Conservation (phyloP, 345 rosid genomes). For the Firmiana major region DNA sequence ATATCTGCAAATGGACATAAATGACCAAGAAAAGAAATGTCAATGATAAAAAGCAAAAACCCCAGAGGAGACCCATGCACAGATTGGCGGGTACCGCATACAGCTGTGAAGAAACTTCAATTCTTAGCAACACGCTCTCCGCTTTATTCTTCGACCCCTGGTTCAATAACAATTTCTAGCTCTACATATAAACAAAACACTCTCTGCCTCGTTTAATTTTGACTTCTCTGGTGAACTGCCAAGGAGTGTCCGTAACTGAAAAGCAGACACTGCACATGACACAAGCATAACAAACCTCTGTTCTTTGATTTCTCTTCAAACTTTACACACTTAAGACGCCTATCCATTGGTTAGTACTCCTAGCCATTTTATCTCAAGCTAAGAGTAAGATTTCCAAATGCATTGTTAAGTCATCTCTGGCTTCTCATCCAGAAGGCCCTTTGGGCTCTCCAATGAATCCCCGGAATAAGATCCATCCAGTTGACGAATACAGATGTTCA, state of each 20-base stretch:
- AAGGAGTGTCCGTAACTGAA: slow-evolving; percentile 43
- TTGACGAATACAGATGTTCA: slow-evolving; percentile 63
- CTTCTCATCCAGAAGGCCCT: slow-evolving; percentile 39
- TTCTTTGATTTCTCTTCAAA: slow-evolving; percentile 35
- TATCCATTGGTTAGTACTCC: slow-evolving; percentile 44
- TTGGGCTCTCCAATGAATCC: slow-evolving; percentile 52
- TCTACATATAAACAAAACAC: slow-evolving; percentile 42
- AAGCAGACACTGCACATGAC: slow-evolving; percentile 43
- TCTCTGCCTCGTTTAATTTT: slow-evolving; percentile 25
- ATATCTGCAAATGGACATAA: slow-evolving; percentile 22
- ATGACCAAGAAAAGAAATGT: not conserved
- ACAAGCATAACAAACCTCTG: slow-evolving; percentile 24
- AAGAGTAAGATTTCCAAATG: slow-evolving; percentile 21
- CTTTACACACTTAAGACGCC: slow-evolving; percentile 50
- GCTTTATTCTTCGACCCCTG: slow-evolving; percentile 33
- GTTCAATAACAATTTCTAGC: slow-evolving; percentile 28
- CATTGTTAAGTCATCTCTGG: slow-evolving; percentile 33
- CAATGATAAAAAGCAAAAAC: not conserved
- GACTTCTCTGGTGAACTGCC: slow-evolving; percentile 14
- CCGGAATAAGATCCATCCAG: slow-evolving; percentile 74
- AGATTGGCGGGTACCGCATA: slow-evolving; percentile 10
- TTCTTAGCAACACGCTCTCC: slow-evolving; percentile 32
- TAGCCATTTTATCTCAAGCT: slow-evolving; percentile 24
- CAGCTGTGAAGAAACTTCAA: slow-evolving; percentile 15
- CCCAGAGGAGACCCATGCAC: slow-evolving; percentile 21